Percentiles rank a stretch among this genome's conserved stretches.
phyloP scores from a whole-genome alignment of 2,329 filamentous ascomycete species.

The Sclerotinia sclerotiorum region DNA sequence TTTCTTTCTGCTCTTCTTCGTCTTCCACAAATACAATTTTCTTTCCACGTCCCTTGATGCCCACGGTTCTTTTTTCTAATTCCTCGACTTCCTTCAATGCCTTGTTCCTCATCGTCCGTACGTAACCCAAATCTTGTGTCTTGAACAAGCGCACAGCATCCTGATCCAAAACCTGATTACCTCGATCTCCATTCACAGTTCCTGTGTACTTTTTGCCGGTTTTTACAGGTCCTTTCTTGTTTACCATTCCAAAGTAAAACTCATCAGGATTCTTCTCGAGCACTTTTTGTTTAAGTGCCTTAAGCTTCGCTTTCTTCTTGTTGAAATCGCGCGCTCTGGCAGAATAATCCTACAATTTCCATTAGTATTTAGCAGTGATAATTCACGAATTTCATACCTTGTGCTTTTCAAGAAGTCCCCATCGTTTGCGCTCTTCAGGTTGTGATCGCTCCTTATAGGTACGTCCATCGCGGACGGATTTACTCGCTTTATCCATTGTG shows the following conservation, averaged over 20 bases:
- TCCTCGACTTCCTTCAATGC: constrained; percentile 56
- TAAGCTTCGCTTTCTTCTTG: constrained; percentile 62
- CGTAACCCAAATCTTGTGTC: constrained; percentile 66
- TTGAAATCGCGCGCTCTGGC: constrained; percentile 66
- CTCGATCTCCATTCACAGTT: constrained; percentile 57
- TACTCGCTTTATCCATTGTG: constrained; percentile 25
- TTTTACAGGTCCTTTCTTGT: constrained; percentile 56
- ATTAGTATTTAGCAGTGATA: constrained; percentile 14
- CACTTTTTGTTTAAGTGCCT: constrained; percentile 60
- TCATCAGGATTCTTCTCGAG: constrained; percentile 69
- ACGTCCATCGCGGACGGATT: constrained; percentile 50
- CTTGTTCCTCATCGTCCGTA: constrained; percentile 62
- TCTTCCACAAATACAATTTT: constrained; percentile 43
- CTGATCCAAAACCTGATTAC: constrained; percentile 54
- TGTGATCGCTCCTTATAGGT: constrained; percentile 90
- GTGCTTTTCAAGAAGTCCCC: constrained; percentile 93
- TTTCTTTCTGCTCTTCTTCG: constrained; percentile 34
- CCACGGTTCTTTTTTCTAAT: constrained; percentile 55
- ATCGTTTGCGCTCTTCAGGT: constrained; percentile 76
- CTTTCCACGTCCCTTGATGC: constrained; percentile 38
- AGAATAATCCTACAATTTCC: constrained; percentile 57
- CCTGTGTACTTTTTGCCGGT: constrained; percentile 55
- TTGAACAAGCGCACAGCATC: constrained; percentile 64
- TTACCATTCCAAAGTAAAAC: constrained; percentile 71
- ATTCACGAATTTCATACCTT: constrained; percentile 56